Percentiles rank a stretch among this genome's conserved stretches.
These are phyloP conservation scores for Phaseolus lunatus DNA, from an alignment of 306 rosid species.

Conservation along the genomic window DNA sequence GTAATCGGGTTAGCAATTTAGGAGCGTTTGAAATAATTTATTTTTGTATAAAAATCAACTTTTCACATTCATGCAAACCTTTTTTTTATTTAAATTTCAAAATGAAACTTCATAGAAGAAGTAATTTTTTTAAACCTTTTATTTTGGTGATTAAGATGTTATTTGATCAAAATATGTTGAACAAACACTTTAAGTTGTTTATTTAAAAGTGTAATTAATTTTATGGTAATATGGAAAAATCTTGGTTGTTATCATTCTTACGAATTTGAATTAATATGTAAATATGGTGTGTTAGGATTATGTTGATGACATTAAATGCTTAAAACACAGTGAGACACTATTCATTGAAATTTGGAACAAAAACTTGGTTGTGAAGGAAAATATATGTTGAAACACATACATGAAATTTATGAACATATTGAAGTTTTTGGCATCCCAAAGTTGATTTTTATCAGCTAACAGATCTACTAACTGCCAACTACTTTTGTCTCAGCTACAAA, in stretches of 20 bases:
- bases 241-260: background rate
- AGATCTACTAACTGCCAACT: constrained; percentile 35
- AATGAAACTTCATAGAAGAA: background rate
- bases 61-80: background rate
- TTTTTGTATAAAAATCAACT: background rate
- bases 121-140: too few species aligned
- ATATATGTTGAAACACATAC: constrained; percentile 7
- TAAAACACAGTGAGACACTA: background rate
- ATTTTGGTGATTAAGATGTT: background rate
- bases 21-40: background rate
- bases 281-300: background rate
- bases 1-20: too few species aligned
- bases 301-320: background rate
- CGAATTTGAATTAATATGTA: background rate
- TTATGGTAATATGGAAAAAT: background rate
- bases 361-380: constrained; percentile 19
- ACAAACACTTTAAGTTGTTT: background rate
- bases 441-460: constrained; percentile 17
- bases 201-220: background rate
- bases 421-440: background rate
- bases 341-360: background rate
- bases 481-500: constrained; percentile 13
- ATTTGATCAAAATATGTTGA: background rate
- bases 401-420: constrained; percentile 26
- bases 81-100: background rate